These are phyloP conservation scores for Vitis amurensis DNA, from an alignment of 164 flowering plant species.

Conservation along the genomic window DNA sequence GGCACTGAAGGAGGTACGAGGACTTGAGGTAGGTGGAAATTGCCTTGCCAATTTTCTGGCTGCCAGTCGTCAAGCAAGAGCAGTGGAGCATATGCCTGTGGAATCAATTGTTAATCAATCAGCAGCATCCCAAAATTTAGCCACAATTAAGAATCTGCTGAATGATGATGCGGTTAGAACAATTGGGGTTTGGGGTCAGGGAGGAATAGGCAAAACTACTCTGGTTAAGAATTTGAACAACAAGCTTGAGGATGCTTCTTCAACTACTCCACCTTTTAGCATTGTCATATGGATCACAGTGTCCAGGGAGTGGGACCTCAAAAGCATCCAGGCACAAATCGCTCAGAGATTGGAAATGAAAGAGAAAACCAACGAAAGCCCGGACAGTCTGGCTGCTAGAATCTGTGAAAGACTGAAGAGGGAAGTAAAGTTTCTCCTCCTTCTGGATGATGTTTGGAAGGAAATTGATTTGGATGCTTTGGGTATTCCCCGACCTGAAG, in stretches of 20 bases:
- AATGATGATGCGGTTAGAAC: neutral
- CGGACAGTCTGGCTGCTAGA: neutral
- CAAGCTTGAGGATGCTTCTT: neutral
- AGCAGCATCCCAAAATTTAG: conserved; percentile 6
- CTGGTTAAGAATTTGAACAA: conserved; percentile 18
- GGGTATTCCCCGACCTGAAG: no score
- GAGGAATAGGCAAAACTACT: conserved; percentile 24
- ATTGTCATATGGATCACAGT: conserved; percentile 16
- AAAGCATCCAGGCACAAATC: conserved; percentile 12
- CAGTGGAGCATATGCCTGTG: conserved; percentile 12
- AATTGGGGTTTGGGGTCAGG: conserved; percentile 22
- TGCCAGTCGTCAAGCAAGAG: neutral
- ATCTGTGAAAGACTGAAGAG: conserved; percentile 26
- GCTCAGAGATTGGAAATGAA: conserved; percentile 13
- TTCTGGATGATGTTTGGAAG: no score
- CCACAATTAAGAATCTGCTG: conserved; percentile 4
- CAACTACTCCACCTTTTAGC: neutral
- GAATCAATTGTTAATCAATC: conserved; percentile 4
- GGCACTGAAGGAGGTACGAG: neutral
- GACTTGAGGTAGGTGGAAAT: neutral
- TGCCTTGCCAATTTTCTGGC: neutral
- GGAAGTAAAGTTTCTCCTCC: neutral
- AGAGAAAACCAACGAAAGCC: no score
- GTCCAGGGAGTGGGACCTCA: conserved; percentile 14
- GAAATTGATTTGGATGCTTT: no score